Conservation (phyloP, 179 eudicot species). For the Pouteria campechiana region DNA sequence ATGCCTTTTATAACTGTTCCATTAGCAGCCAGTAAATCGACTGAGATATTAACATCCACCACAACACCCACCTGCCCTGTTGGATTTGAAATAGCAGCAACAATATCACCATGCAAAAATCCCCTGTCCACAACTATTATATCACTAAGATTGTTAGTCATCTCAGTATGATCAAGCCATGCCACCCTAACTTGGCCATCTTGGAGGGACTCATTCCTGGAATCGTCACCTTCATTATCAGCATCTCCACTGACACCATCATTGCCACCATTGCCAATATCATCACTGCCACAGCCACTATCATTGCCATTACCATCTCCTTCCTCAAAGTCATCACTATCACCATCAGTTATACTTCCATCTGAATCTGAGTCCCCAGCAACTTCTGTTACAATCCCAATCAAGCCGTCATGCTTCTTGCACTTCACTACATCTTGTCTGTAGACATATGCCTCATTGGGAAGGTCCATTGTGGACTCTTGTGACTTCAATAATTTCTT, state of each 20-base stretch:
- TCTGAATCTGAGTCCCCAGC: conserved; percentile 95
- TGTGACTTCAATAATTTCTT: no score
- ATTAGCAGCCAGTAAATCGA: conserved; percentile 60
- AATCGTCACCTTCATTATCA: conserved; percentile 12
- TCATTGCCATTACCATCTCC: conserved; percentile 13
- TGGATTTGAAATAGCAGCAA: conserved; percentile 70
- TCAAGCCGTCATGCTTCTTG: conserved; percentile 36
- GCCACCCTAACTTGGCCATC: conserved; percentile 76
- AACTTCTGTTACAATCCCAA: conserved; percentile 91
- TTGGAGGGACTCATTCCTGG: conserved; percentile 33
- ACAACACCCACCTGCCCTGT: conserved; percentile 93
- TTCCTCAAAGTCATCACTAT: conserved; percentile 39
- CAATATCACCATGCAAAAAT: conserved; percentile 87
- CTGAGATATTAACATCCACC: conserved; percentile 55
- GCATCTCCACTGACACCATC: conserved; percentile 20
- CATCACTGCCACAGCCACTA: conserved; percentile 14
- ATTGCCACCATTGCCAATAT: conserved; percentile 15
- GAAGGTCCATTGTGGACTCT: conserved; percentile 13
- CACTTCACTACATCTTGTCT: conserved; percentile 83
- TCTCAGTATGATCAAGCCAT: conserved; percentile 85
- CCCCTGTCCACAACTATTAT: conserved; percentile 70
- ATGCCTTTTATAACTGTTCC: conserved; percentile 45
- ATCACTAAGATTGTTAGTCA: conserved; percentile 41
- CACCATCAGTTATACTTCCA: conserved; percentile 59
- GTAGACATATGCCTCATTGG: conserved; percentile 37